phyloP scores from a whole-genome alignment of 495 filamentous ascomycete genomes.

The Trichoderma gamsii region DNA sequence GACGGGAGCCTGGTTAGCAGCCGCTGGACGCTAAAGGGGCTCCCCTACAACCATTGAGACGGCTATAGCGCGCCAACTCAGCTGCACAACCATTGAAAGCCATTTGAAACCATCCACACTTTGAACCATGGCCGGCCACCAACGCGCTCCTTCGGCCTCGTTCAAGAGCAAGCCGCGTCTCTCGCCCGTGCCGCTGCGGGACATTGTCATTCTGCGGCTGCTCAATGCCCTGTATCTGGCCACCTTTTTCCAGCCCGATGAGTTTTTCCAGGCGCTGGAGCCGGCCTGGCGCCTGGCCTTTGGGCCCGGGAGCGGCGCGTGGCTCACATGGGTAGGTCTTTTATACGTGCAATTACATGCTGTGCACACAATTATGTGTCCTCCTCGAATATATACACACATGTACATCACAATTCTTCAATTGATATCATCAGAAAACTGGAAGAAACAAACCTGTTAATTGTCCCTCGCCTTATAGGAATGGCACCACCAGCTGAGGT shows the following conservation, averaged over 20 bases:
- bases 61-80: no score
- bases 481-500: slow-evolving; percentile 86
- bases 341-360: background rate
- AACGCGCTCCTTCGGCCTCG: slow-evolving; percentile 10
- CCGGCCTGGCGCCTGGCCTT: slow-evolving; percentile 91
- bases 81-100: background rate
- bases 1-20: no score
- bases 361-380: background rate
- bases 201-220: slow-evolving; percentile 61
- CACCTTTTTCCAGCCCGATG: slow-evolving; percentile 99
- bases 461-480: slow-evolving; percentile 51
- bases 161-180: slow-evolving; percentile 4
- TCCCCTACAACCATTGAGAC: no score
- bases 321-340: slow-evolving; percentile 85
- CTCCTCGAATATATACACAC: background rate
- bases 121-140: slow-evolving; percentile 5
- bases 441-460: no score
- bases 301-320: slow-evolving; percentile 68
- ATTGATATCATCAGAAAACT: background rate
- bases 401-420: background rate
- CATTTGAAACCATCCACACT: background rate
- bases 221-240: slow-evolving; percentile 75
- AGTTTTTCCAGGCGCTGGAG: slow-evolving; percentile 94
- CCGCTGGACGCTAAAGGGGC: no score
- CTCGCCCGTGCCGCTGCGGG: slow-evolving; percentile 1